Evolutionary conservation across 2,329 filamentous ascomycete genomes (phyloP).

Genomic region (Grosmannia penicillata): DNA sequence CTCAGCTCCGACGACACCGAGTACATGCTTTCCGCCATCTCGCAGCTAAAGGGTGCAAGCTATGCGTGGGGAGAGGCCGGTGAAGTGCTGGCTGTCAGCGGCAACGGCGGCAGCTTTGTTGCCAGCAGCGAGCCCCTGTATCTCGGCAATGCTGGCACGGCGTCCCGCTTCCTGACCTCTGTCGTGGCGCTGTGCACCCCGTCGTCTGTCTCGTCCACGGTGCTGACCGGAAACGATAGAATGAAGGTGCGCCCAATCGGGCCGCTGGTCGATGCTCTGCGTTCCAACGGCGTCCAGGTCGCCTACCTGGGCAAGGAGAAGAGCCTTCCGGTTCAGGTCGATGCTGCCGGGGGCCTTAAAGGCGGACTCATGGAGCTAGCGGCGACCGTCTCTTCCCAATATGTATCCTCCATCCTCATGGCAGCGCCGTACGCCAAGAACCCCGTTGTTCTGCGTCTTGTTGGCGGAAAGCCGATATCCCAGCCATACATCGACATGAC

Average conservation of each 20-base stretch:
- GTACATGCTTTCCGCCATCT: slow-evolving; percentile 90
- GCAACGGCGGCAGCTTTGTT: slow-evolving; percentile 72
- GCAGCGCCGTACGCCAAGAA: slow-evolving; percentile 93
- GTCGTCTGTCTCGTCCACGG: slow-evolving; percentile 47
- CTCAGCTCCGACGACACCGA: slow-evolving; percentile 95
- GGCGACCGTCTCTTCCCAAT: slow-evolving; percentile 96
- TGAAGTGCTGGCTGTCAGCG: slow-evolving; percentile 76
- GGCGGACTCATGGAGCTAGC: slow-evolving; percentile 84
- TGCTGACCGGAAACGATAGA: slow-evolving; percentile 83
- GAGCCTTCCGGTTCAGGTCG: slow-evolving; percentile 71
- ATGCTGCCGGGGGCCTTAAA: slow-evolving; percentile 67
- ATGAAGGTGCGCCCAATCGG: slow-evolving; percentile 96
- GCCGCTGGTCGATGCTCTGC: slow-evolving; percentile 78
- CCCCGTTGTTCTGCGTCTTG: slow-evolving; percentile 74
- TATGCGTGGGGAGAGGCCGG: slow-evolving; percentile 93
- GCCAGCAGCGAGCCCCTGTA: slow-evolving; percentile 70
- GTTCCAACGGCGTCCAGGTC: slow-evolving; percentile 73
- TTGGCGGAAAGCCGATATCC: slow-evolving; percentile 95
- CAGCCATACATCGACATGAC: slow-evolving; percentile 99
- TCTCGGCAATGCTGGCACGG: slow-evolving; percentile 90
- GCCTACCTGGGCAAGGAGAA: slow-evolving; percentile 73
- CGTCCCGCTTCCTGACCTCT: slow-evolving; percentile 86
- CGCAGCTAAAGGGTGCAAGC: slow-evolving; percentile 67
- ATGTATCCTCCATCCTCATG: slow-evolving; percentile 93
- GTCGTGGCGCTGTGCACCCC: slow-evolving; percentile 73